A percentile compares a stretch with the other conserved stretches of the same genome.
phyloP scores from a whole-genome alignment of 1,284 basidiomycete genomes.

The Boletus mariae region DNA sequence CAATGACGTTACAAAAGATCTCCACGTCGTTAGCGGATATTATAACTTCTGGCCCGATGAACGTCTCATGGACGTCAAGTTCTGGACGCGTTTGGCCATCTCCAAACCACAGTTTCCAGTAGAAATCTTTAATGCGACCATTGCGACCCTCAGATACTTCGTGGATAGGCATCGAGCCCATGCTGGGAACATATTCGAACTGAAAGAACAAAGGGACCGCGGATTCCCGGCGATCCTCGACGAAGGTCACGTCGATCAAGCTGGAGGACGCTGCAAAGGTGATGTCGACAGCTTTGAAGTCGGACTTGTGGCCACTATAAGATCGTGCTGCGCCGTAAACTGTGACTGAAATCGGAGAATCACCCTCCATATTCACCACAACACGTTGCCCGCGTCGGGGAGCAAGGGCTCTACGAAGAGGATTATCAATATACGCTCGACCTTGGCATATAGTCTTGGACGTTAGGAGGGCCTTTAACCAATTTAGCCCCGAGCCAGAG shows the following conservation, averaged over 20 bases:
- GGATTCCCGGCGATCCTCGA: constrained; percentile 78
- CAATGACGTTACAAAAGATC: constrained; percentile 90
- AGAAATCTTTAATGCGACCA: constrained; percentile 90
- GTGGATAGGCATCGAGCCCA: constrained; percentile 91
- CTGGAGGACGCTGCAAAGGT: constrained; percentile 52
- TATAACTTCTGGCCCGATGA: constrained; percentile 79
- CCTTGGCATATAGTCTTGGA: constrained; percentile 86
- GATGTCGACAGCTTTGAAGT: constrained; percentile 86
- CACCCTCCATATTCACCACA: constrained; percentile 50
- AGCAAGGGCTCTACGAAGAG: constrained; percentile 81
- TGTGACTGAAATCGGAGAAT: constrained; percentile 53
- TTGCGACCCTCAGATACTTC: constrained; percentile 86
- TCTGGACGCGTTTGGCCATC: constrained; percentile 73
- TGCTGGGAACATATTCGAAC: constrained; percentile 86
- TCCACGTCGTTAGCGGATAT: constrained; percentile 79
- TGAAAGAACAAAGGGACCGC: constrained; percentile 80
- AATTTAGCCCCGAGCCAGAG: constrained; percentile 77
- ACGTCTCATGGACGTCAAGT: constrained; percentile 74
- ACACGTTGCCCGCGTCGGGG: constrained; percentile 81
- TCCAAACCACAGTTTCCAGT: constrained; percentile 97
- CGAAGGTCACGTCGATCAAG: constrained; percentile 74
- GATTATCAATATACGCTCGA: constrained; percentile 82
- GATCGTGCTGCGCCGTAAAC: constrained; percentile 82
- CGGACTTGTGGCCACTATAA: constrained; percentile 64
- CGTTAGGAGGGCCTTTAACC: constrained; percentile 85